Base-by-base conservation (phyloP, 2,329 filamentous ascomycete genomes). In the Colletotrichum costaricense region DNA sequence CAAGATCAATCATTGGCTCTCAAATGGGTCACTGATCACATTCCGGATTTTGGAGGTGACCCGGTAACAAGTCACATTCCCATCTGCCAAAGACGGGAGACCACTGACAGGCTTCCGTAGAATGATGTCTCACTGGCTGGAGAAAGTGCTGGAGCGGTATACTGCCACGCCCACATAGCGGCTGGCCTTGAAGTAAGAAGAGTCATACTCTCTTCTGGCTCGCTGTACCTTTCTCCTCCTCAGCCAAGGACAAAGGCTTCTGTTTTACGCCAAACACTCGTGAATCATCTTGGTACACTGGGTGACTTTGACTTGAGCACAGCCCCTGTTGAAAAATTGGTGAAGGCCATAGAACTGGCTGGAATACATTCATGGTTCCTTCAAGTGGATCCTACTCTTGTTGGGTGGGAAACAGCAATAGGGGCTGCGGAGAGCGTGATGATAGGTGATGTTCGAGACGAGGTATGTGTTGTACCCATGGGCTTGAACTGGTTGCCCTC, bases 101-200 rank as follows among this genome's bases (percentile, higher is more conserved):
- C n/a, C 33, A 33, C 67, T 70, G 33, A 70, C 55, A 9, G 19
- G 14, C 24, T 22, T 14, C 22, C 22, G 12, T 8, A 33, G 9
- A 85, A 82, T 26, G 78, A 2, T 26, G 81, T 87, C 7, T 86
- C 85, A 0, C 67, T 87, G 2, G 81, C 81, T 0, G 85, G 85
- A 4, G 85, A 87, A 72, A 87, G 85, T 57, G 85, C 86, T 0
- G 86, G 85, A 0, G 86, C 82, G 3, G 79, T 86, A 1, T 86
- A 86, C 28, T 80, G 78, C 5, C 86, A 87, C 75, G 85, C 84
- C 1, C 85, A 84, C 76, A 52, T 83, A 16, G 78, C 82, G 24
- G 78, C 78, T 1, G 80, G 80, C 4, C 79, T 78, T 2, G 78
- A 76, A 1, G 75, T 83, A 0, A 80, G 77, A 35, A 79, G 82